Evolutionary conservation across 2,329 filamentous ascomycete species (phyloP), one percentile per base, ranked within the genome.

Genomic region (Fusarium piperis): DNA sequence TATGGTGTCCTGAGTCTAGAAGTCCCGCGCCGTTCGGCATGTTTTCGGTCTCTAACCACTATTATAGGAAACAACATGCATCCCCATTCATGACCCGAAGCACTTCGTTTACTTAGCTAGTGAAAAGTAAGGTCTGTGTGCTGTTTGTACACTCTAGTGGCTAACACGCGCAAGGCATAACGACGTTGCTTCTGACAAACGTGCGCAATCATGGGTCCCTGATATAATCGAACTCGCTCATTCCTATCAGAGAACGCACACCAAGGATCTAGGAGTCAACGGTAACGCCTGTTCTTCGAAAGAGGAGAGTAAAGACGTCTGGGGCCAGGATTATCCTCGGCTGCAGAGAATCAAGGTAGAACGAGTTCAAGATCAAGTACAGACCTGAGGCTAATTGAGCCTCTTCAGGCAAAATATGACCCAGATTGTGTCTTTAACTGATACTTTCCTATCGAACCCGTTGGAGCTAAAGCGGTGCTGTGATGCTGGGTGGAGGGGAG

Each of bases 341-440:
- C 12, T 53, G 18, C 48, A 35, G 13, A 32, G 48, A 5, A 33
- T 53, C 51, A 53, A 53, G 51, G 51, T 26, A 3, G 11, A 18
- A 1, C 2, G 0, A 1, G 18, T 20, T 16, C 1, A 4, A 18
- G 1, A 2, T 6, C 28, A 20, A 1, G 11, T 26, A 13, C 3
- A 30, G 6, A n/a, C 3, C 2, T 5, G 6, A 26, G 6, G 4
- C 30, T 53, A 23, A 35, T 18, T 2, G 12, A 1, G n/a, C 3
- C 2, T 0, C 16, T 10, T 1, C 2, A 35, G 51, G 18, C 18
- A 13, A 53, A 53, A 26, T 53, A 36, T 3, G 51, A 35, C 32
- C 51, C 51, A 16, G 32, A 20, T 12, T 16, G 30, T 16, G 20
- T 53, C 20, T 53, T 53, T 16, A 35, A 53, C 20, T 32, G 51